Evolutionary conservation across 2,329 filamentous ascomycete genomes (phyloP).

Genomic region (Hymenoscyphus fructigenus): DNA sequence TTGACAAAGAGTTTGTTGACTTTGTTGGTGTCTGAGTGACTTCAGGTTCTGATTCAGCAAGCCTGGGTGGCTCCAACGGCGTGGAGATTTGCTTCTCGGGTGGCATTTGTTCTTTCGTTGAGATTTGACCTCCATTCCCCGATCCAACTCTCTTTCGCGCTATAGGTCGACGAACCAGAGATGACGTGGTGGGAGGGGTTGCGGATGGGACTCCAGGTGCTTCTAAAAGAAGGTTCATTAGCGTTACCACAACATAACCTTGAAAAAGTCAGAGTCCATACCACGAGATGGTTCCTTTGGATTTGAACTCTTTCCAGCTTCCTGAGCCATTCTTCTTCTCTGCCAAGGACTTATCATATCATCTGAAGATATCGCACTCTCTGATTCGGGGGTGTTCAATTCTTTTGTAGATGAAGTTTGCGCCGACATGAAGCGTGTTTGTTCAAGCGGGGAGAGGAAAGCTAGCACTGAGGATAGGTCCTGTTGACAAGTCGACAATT

Average conservation of each 20-base stretch:
- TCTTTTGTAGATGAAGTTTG: not conserved
- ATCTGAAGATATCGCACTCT: not conserved
- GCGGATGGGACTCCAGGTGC: not conserved
- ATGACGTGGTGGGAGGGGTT: not conserved
- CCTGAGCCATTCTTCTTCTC: not conserved
- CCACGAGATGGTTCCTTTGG: not conserved
- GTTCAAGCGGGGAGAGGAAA: constrained; percentile 8
- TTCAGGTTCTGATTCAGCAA: not conserved
- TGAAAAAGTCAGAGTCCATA: not conserved
- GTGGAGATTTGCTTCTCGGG: not conserved
- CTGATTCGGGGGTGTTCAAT: not conserved
- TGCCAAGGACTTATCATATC: not conserved
- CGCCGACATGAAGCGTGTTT: not conserved
- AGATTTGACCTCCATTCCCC: not conserved
- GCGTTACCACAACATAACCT: not conserved
- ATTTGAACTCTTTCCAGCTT: not conserved
- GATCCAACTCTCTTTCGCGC: constrained; percentile 3
- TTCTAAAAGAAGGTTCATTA: not conserved
- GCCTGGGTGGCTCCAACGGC: not conserved
- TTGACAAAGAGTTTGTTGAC: not conserved
- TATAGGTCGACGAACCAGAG: not conserved
- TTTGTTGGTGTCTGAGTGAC: not conserved
- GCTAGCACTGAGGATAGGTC: constrained; percentile 8
- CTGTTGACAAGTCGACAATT: constrained; percentile 10
- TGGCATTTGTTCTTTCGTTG: not conserved